Evolutionary conservation across 495 filamentous ascomycete species (phyloP).

Genomic region (Talaromyces stipitatus): DNA sequence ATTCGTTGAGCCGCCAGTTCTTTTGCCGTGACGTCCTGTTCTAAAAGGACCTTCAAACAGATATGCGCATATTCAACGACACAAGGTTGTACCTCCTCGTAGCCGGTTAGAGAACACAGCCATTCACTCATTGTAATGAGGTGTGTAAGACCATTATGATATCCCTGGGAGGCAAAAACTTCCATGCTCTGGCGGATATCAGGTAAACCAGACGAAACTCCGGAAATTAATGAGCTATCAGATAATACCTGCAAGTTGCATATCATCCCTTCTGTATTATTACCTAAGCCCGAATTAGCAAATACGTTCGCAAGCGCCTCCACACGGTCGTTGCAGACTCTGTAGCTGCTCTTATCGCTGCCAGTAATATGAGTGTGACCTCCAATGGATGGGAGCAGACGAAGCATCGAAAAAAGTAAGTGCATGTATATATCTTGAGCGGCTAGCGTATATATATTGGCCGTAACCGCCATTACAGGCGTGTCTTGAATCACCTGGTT

Average conservation of each 20-base stretch:
- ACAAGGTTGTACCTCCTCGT: not conserved
- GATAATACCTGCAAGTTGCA: not conserved
- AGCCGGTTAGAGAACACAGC: constrained; percentile 1
- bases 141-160: not conserved
- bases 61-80: not conserved
- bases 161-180: no score
- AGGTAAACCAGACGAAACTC: not conserved
- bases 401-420: constrained; percentile 9
- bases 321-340: not conserved
- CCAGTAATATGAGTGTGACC: not conserved
- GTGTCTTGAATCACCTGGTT: not conserved
- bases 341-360: not conserved
- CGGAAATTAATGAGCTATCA: not conserved
- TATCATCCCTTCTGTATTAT: constrained; percentile 1
- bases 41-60: not conserved
- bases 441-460: constrained; percentile 18
- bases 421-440: constrained; percentile 34
- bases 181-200: not conserved
- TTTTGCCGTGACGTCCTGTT: not conserved
- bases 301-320: not conserved
- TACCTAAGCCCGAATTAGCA: constrained; percentile 10
- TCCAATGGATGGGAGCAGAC: not conserved
- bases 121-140: constrained; percentile 2
- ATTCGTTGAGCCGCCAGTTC: not conserved
- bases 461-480: not conserved